Evolutionary conservation across 1,284 basidiomycete genomes (phyloP).

Genomic region (Pterulicium gracile): DNA sequence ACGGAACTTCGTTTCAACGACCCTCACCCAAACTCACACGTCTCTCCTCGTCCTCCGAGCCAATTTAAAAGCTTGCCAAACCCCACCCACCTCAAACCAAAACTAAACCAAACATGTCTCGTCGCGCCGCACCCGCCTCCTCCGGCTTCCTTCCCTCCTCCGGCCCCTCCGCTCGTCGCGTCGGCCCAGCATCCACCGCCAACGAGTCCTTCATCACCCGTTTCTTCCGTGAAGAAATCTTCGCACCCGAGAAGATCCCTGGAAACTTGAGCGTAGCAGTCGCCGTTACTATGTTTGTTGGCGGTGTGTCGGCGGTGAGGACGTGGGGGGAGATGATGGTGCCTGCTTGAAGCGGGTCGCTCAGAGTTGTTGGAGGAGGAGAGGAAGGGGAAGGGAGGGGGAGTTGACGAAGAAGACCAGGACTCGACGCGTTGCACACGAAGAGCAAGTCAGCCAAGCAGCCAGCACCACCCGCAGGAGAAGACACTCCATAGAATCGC

Average conservation of each 20-base stretch:
- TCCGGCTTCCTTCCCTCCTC: not conserved
- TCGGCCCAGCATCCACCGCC: constrained; percentile 15
- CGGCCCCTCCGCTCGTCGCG: not conserved
- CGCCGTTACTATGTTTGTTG: constrained; percentile 52
- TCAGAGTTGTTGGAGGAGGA: no score
- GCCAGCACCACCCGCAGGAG: no score
- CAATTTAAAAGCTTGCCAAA: no score
- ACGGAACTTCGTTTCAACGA: not conserved
- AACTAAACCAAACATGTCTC: not conserved
- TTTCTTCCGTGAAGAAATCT: constrained; percentile 56
- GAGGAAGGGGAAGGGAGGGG: no score
- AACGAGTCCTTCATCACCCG: constrained; percentile 49
- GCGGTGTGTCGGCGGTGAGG: constrained; percentile 52
- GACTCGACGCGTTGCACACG: no score
- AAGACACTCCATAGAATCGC: no score
- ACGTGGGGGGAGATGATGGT: constrained; percentile 69
- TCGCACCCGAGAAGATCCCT: constrained; percentile 57
- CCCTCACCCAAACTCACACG: not conserved
- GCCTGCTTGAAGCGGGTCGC: constrained; percentile 33
- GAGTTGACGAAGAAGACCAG: no score
- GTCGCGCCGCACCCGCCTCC: not conserved
- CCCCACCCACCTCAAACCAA: not conserved
- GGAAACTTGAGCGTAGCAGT: constrained; percentile 63
- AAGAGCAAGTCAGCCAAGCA: no score
- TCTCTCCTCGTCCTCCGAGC: not conserved